Base-by-base conservation (phyloP, 306 rosid genomes). In the Cicer yamashitae region DNA sequence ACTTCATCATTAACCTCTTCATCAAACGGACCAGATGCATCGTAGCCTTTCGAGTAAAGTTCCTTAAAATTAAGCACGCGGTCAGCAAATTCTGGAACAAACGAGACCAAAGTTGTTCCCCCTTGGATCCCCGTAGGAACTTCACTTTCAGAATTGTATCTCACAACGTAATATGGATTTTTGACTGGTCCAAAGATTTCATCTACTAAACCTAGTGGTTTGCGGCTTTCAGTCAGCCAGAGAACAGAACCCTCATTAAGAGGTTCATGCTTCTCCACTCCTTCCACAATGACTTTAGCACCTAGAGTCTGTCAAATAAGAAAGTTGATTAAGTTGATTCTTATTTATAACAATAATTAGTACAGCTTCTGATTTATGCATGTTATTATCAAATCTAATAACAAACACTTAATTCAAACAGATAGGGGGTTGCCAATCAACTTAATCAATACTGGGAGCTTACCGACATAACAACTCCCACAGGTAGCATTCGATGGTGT, bases 121-220 rank as follows among this genome's bases (percentile, higher is more conserved):
- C 20, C 87, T 1, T 64, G 80, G 59, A 89, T 74, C 22, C 86
- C 96, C 13, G 9, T 7, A 17, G 97, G 99, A 56, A 92, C 83
- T 82, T 92, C 99, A 73, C 67, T 82, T 78, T 90, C 96, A 65
- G 96, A 89, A 86, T 94, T 92, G 84, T 82, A 85, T 77, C 99
- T 86, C 78, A 92, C 92, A 66, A 87, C 39, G 82, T 94, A 94
- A 57, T 84, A 90, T 12, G 99, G 99, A 59, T 85, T 82, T 86
- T 84, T 87, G 51, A 94, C 98, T 38, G 97, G 99, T 57, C 99
- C 99, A 76, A 94, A 94, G 58, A 94, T 90, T 72, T 94, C 99
- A 83, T 94, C 97, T 52, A 94, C 72, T 62, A 92, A 75, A 57
- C 99, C 97, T 58, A 94, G 69, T 1, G 96, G 96, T 14, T 87